A percentile compares a stretch with the other conserved stretches of the same genome.
Conservation (phyloP, 2,329 filamentous ascomycete species). For the Rutstroemia sp. region DNA sequence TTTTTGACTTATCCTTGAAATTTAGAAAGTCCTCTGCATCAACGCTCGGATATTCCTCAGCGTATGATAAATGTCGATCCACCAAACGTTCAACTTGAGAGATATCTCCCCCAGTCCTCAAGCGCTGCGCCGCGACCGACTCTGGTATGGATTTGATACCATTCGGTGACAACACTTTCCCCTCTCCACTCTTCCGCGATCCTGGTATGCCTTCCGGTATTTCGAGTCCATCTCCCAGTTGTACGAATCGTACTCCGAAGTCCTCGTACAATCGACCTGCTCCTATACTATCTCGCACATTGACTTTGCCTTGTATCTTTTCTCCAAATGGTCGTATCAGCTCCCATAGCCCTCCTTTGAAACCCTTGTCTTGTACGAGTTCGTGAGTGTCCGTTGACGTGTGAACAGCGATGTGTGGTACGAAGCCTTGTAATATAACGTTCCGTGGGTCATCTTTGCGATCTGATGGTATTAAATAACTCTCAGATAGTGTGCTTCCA, state of each 20-base stretch:
- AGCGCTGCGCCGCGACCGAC: conserved; percentile 15
- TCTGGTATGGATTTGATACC: conserved; percentile 15
- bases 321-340: conserved; percentile 89
- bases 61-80: conserved; percentile 68
- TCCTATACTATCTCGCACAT: conserved; percentile 83
- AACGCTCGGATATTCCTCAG: conserved; percentile 44
- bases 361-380: conserved; percentile 75
- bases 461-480: conserved; percentile 20
- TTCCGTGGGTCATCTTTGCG: conserved; percentile 43
- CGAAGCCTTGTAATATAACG: conserved; percentile 76
- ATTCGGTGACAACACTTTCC: conserved; percentile 16
- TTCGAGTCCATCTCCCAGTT: conserved; percentile 54
- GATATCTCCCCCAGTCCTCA: conserved; percentile 42
- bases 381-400: conserved; percentile 82
- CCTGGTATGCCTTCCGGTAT: conserved; percentile 37
- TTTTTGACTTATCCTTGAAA: conserved; percentile 27
- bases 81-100: conserved; percentile 73
- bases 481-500: conserved; percentile 30
- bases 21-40: conserved; percentile 31
- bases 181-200: conserved; percentile 29
- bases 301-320: conserved; percentile 76
- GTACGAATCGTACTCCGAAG: conserved; percentile 79
- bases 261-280: conserved; percentile 79
- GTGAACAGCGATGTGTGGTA: conserved; percentile 81
- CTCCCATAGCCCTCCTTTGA: conserved; percentile 74